Evolutionary conservation across 805 yeast species (phyloP), one percentile per base, ranked within the genome.

Genomic region (Kluyveromyces lactis): DNA sequence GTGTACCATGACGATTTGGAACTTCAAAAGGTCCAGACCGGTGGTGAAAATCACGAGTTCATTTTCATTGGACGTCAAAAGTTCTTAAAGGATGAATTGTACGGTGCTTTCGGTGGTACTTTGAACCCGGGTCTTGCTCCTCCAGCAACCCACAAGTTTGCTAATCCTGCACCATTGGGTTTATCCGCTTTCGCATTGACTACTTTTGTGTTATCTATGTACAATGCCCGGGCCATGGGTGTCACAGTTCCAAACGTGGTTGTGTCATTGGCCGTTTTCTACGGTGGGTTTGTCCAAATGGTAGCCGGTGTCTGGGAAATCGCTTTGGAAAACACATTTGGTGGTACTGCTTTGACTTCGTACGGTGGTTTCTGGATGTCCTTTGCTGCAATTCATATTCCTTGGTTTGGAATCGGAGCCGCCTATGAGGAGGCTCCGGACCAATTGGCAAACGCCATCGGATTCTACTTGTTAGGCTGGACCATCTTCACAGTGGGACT

Each of bases 71-170:
- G 95, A 3, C 71, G 77, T 51, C 78, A 81, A 45, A 79, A 73
- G 58, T 86, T 81, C 45, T 67, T 75, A 40, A 74, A 71, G 49
- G 58, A 68, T 38, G 89, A 82, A 37, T 66, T 82, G 41, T 62
- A 67, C 38, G 61, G 61, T 18, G 90, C 90, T 2, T 82, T 82
- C 47, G 95, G 95, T 60, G 95, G 95, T 79, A 71, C 82, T 15
- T 64, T 83, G 56, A 78, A 79, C 48, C 86, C 92, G 18, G 90
- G 86, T 68, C 34, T 67, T 41, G 59, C 74, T 21, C 69, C 72
- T n/a, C 71, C 75, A 4, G 72, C 90, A 12, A 55, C 64, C 7
- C 78, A 79, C 50, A 69, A 70, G 46, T 68, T 79, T 49, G 85
- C 75, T 33, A 78, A 77, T 53, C 82, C 85, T 11, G 79, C 79